phyloP scores from a whole-genome alignment of 1,284 basidiomycete genomes.

The Xerocomus minutiporus region DNA sequence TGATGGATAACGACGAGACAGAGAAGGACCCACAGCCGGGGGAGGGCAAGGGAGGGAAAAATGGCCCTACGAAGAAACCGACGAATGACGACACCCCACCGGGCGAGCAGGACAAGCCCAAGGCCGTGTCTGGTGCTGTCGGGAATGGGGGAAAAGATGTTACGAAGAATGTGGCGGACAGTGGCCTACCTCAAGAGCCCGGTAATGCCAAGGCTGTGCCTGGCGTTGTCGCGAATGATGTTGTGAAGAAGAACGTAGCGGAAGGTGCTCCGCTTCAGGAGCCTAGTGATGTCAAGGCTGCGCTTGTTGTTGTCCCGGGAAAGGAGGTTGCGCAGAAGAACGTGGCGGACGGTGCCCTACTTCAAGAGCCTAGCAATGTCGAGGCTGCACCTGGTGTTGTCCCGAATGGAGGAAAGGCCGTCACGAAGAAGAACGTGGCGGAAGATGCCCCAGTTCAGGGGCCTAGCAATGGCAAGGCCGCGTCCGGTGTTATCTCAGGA shows the following conservation, averaged over 20 bases:
- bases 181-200: not conserved
- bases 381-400: not conserved
- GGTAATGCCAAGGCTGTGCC: not conserved
- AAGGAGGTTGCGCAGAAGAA: not conserved
- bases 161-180: not conserved
- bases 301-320: not conserved
- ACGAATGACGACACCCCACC: not conserved
- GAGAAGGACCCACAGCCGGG: not conserved
- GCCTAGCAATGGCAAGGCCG: not conserved
- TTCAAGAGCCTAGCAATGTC: not conserved
- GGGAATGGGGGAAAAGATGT: not conserved
- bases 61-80: not conserved
- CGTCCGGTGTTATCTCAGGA: too few species aligned
- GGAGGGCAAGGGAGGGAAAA: not conserved
- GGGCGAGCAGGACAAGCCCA: not conserved
- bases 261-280: not conserved
- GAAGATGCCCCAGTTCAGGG: not conserved
- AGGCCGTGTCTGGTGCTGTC: not conserved
- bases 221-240: not conserved
- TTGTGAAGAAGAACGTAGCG: not conserved
- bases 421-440: not conserved
- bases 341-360: not conserved
- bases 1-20: constrained; percentile 23
- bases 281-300: not conserved
- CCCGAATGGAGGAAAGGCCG: not conserved